Evolutionary conservation across 2,329 filamentous ascomycete species (phyloP).

Genomic region (Lasiodiplodia citricola): DNA sequence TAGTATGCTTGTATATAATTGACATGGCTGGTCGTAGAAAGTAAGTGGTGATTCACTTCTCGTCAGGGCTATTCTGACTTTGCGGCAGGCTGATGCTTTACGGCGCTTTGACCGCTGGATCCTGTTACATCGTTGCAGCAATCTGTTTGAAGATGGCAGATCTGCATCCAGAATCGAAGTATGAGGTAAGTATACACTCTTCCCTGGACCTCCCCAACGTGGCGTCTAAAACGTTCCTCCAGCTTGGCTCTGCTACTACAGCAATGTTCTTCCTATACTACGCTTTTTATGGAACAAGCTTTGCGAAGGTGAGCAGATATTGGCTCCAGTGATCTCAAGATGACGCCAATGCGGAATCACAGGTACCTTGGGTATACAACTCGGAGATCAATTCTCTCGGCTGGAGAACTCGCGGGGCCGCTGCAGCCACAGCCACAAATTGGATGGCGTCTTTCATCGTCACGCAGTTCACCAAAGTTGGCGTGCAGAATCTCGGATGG

Average conservation of each 20-base stretch:
- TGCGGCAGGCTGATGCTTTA: background rate
- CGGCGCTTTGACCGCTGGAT: background rate
- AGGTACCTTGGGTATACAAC: conserved; percentile 52
- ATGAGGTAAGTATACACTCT: background rate
- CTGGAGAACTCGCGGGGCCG: conserved; percentile 51
- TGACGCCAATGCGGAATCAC: conserved; percentile 39
- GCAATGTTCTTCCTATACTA: conserved; percentile 54
- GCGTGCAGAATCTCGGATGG: conserved; percentile 50
- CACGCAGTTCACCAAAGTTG: conserved; percentile 53
- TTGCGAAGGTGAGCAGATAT: background rate
- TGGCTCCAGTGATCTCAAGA: rapidly evolving
- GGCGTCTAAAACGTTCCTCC: background rate
- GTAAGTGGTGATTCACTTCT: background rate
- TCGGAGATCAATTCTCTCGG: conserved; percentile 50
- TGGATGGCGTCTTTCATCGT: conserved; percentile 53
- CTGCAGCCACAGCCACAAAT: conserved; percentile 53
- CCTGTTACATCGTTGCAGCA: background rate
- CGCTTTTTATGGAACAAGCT: conserved; percentile 58
- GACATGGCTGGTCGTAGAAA: conserved; percentile 25
- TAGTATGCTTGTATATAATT: conserved; percentile 34
- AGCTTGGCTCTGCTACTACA: background rate
- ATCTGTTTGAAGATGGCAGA: background rate
- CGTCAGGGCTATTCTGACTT: background rate
- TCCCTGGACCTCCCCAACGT: no score
- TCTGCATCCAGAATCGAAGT: background rate